These are phyloP conservation scores for Aspergillus puulaauensis DNA, from an alignment of 2,329 filamentous ascomycete genomes.

Conservation along the genomic window DNA sequence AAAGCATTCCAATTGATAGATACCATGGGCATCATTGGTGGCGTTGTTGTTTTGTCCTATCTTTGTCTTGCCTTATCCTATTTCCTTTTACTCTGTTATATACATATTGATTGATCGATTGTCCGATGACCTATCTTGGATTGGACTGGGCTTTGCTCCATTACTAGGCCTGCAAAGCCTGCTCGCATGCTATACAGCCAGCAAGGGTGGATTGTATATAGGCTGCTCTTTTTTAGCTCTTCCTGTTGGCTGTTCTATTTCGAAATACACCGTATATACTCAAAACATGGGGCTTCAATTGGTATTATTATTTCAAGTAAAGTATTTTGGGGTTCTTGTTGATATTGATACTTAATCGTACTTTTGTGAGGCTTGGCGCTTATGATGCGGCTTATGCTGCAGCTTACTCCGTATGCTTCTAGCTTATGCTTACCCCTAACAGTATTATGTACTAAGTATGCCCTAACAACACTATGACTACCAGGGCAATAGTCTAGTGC, in stretches of 20 bases:
- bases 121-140: too few species aligned
- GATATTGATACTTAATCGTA: neutral
- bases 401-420: neutral
- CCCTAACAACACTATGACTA: too few species aligned
- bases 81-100: slow-evolving; percentile 1
- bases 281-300: neutral
- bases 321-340: neutral
- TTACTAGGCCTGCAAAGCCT: neutral
- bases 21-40: slow-evolving; percentile 17
- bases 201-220: neutral
- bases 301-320: neutral
- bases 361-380: neutral
- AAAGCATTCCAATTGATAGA: slow-evolving; percentile 16
- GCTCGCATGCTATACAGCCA: neutral
- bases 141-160: too few species aligned
- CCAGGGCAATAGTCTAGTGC: too few species aligned
- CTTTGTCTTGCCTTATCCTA: slow-evolving; percentile 3
- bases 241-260: neutral
- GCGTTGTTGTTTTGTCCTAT: slow-evolving; percentile 25
- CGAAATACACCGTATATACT: neutral
- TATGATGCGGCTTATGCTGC: neutral
- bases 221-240: neutral
- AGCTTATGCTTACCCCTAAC: neutral
- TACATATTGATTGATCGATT: neutral
- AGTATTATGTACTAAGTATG: neutral